Percentiles rank a stretch among this genome's conserved stretches.
phyloP scores from a whole-genome alignment of 306 rosid genomes.

The Vigna hirtella region DNA sequence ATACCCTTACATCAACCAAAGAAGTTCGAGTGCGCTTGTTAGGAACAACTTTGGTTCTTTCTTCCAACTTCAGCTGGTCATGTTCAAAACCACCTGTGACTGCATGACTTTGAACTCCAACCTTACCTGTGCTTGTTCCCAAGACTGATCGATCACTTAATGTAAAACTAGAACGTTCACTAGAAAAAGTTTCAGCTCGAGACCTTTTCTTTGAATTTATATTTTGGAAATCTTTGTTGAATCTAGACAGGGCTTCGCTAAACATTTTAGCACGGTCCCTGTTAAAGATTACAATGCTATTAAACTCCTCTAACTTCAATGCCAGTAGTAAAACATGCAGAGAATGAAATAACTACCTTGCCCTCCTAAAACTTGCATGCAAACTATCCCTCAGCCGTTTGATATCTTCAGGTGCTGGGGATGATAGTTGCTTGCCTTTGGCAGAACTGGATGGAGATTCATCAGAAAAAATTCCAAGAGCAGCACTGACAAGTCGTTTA shows the following conservation, averaged over 20 bases:
- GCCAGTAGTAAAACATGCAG: constrained; percentile 46
- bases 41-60: constrained; percentile 71
- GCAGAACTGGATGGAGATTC: constrained; percentile 81
- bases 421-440: constrained; percentile 68
- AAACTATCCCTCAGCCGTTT: constrained; percentile 66
- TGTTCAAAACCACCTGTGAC: constrained; percentile 64
- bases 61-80: constrained; percentile 82
- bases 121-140: constrained; percentile 72
- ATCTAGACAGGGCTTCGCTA: constrained; percentile 73
- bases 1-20: constrained; percentile 80
- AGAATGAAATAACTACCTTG: constrained; percentile 68
- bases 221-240: constrained; percentile 77
- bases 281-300: constrained; percentile 50
- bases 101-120: constrained; percentile 72
- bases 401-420: constrained; percentile 73
- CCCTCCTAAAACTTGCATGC: constrained; percentile 65
- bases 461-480: constrained; percentile 72
- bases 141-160: constrained; percentile 66
- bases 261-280: constrained; percentile 79
- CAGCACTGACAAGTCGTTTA: constrained; percentile 66
- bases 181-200: constrained; percentile 66
- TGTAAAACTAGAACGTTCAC: constrained; percentile 64
- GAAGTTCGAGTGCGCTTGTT: constrained; percentile 93
- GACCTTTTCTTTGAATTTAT: constrained; percentile 91
- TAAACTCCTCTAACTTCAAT: constrained; percentile 44